Evolutionary conservation across 1,284 basidiomycete species (phyloP).

Genomic region (Ganoderma sp.): DNA sequence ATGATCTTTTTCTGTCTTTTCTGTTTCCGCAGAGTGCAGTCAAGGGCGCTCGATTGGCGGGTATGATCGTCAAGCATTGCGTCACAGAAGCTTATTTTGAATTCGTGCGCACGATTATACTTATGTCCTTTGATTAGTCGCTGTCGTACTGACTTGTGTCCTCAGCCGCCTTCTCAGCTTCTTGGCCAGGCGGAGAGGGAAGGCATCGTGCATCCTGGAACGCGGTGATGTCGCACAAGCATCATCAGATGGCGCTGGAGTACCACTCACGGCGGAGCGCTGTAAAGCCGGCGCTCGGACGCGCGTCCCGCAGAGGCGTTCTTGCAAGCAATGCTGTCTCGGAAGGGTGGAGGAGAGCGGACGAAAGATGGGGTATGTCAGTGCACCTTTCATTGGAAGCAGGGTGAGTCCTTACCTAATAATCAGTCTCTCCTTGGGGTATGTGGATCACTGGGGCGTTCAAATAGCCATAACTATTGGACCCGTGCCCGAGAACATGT

Average conservation of each 20-base stretch:
- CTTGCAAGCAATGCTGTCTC: background rate
- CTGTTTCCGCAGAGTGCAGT: background rate
- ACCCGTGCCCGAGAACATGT: background rate
- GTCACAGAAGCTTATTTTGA: slow-evolving; percentile 1
- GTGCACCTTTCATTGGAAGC: background rate
- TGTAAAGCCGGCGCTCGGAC: background rate
- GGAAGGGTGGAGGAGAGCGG: background rate
- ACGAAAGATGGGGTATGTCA: background rate
- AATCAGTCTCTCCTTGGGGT: background rate
- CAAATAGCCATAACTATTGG: background rate
- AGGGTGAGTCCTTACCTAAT: background rate
- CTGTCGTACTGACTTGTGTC: slow-evolving; percentile 6
- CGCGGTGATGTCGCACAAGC: slow-evolving; percentile 5
- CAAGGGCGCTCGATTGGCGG: background rate
- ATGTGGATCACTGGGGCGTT: background rate
- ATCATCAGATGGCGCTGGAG: slow-evolving; percentile 1
- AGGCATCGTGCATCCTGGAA: slow-evolving; percentile 3
- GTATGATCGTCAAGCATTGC: background rate
- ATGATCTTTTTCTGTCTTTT: background rate
- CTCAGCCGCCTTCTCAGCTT: slow-evolving; percentile 1
- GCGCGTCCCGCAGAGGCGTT: background rate
- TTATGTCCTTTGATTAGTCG: background rate
- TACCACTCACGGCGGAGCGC: background rate
- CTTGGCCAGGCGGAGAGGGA: background rate
- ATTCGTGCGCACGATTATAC: background rate